Percentiles rank a stretch among this genome's conserved stretches.
Evolutionary conservation across 306 rosid genomes (phyloP).

Genomic region (Medicago lupulina): DNA sequence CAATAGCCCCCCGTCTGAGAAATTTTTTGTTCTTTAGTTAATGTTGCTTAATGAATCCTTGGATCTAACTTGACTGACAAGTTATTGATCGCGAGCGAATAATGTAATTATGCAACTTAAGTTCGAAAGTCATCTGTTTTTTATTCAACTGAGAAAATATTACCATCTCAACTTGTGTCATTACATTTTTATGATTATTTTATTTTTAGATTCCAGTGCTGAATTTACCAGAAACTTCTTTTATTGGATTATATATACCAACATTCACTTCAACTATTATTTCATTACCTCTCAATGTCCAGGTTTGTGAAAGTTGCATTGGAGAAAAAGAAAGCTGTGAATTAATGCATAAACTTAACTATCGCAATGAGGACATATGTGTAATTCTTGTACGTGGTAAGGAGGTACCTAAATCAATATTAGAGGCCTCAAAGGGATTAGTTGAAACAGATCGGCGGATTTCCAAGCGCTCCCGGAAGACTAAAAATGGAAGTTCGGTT

Average conservation of each 20-base stretch:
- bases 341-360: slow-evolving; percentile 85
- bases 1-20: too few relatives aligned
- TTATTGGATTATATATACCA: neutral
- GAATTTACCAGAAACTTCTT: neutral
- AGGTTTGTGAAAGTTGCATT: slow-evolving; percentile 90
- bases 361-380: slow-evolving; percentile 75
- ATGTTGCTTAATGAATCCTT: slow-evolving; percentile 22
- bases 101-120: slow-evolving; percentile 7
- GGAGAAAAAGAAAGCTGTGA: slow-evolving; percentile 91
- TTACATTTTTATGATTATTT: too few relatives aligned
- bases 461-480: slow-evolving; percentile 90
- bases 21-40: neutral
- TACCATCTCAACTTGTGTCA: neutral
- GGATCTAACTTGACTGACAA: slow-evolving; percentile 18
- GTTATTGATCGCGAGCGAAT: slow-evolving; percentile 3
- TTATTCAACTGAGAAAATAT: slow-evolving; percentile 27
- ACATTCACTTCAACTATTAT: neutral
- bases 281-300: slow-evolving; percentile 33
- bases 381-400: slow-evolving; percentile 85
- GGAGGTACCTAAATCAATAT: slow-evolving; percentile 90
- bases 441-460: slow-evolving; percentile 87
- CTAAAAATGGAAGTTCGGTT: slow-evolving; percentile 74
- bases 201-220: too few relatives aligned
- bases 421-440: slow-evolving; percentile 78
- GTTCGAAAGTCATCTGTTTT: slow-evolving; percentile 25